Evolutionary conservation across 768 basidiomycete genomes (phyloP).

Genomic region (Phaeotremella fagi): DNA sequence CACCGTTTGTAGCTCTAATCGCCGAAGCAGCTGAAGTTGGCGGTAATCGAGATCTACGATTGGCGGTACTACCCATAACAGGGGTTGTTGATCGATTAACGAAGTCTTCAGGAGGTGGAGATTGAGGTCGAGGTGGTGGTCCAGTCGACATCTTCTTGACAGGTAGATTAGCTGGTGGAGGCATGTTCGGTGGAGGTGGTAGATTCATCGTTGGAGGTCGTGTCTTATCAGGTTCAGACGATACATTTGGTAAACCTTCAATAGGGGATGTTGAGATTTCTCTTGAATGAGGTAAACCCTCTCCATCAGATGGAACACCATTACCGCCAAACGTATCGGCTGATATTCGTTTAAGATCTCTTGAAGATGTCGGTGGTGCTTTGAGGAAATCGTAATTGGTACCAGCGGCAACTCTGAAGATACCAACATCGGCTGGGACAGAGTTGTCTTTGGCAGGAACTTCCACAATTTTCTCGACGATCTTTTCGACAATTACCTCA

Average conservation of each 20-base stretch:
- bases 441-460: conserved; percentile 28
- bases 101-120: conserved; percentile 87
- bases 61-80: conserved; percentile 17
- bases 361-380: conserved; percentile 34
- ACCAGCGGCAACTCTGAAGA: conserved; percentile 39
- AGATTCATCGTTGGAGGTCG: conserved; percentile 43
- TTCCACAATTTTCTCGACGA: conserved; percentile 35
- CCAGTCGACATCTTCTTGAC: conserved; percentile 74
- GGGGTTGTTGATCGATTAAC: conserved; percentile 67
- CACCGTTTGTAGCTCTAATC: conserved; percentile 29
- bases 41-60: conserved; percentile 15
- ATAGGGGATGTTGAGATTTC: conserved; percentile 12
- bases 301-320: neutral
- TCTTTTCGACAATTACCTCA: conserved; percentile 30
- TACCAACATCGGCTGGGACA: conserved; percentile 29
- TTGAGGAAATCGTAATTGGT: conserved; percentile 48
- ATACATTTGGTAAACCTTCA: conserved; percentile 28
- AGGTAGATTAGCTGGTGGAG: conserved; percentile 51
- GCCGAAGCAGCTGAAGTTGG: conserved; percentile 30
- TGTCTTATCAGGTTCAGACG: conserved; percentile 23
- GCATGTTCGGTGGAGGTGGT: conserved; percentile 47
- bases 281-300: conserved; percentile 15
- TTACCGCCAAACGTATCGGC: conserved; percentile 12
- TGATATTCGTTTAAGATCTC: conserved; percentile 13
- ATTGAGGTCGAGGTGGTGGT: conserved; percentile 81